phyloP scores from a whole-genome alignment of 129 eudicot genomes.

The Apium graveolens region DNA sequence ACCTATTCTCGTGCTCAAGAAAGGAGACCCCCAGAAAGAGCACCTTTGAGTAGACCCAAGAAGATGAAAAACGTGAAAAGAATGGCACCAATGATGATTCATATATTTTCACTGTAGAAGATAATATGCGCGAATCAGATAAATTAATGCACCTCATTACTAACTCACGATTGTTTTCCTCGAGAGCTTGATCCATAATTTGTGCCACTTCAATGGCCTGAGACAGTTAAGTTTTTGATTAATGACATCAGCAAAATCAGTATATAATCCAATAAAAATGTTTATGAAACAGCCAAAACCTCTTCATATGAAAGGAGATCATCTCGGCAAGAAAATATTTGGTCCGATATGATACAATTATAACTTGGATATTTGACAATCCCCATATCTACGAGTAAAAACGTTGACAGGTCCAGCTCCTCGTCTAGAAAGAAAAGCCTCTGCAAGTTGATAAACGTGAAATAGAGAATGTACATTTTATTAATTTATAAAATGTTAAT shows the following conservation, averaged over 20 bases:
- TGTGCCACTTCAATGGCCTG: slow-evolving; percentile 98
- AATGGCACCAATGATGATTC: slow-evolving; percentile 27
- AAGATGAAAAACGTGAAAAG: slow-evolving; percentile 60
- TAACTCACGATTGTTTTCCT: slow-evolving; percentile 44
- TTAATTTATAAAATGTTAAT: not conserved
- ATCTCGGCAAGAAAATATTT: slow-evolving; percentile 53
- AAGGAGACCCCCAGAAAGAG: slow-evolving; percentile 76
- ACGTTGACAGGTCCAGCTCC: slow-evolving; percentile 86
- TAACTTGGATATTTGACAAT: slow-evolving; percentile 78
- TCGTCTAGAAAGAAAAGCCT: slow-evolving; percentile 92
- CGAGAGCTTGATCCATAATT: slow-evolving; percentile 83
- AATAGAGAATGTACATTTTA: not conserved
- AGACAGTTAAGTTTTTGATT: slow-evolving; percentile 14
- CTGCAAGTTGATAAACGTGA: slow-evolving; percentile 33
- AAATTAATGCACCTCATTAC: slow-evolving; percentile 67
- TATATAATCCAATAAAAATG: not conserved
- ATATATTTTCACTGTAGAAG: slow-evolving; percentile 14
- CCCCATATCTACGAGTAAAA: slow-evolving; percentile 82
- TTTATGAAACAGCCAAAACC: slow-evolving; percentile 30
- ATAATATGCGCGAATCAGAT: slow-evolving; percentile 48
- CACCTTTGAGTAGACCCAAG: slow-evolving; percentile 89
- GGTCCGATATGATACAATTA: slow-evolving; percentile 56
- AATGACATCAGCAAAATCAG: slow-evolving; percentile 13
- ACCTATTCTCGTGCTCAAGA: slow-evolving; percentile 76
- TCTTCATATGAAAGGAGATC: slow-evolving; percentile 78